These are phyloP conservation scores for Yamadazyma diospyri DNA, from an alignment of 1,139 yeast genomes.

Conservation along the genomic window DNA sequence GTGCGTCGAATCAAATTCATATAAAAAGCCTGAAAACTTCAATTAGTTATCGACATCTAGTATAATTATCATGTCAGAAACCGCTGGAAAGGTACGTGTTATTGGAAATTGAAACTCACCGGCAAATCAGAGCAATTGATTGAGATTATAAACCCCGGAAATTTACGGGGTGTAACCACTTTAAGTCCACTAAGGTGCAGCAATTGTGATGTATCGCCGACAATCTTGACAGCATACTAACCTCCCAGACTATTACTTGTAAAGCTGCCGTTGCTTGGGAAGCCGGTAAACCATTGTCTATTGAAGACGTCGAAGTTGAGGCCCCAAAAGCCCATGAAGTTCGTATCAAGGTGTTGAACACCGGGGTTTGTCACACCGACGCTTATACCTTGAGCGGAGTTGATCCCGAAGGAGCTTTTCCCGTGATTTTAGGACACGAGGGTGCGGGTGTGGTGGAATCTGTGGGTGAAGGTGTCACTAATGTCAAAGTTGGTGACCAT, in stretches of 20 bases:
- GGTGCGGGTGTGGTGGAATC: slow-evolving; percentile 96
- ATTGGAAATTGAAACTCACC: not conserved
- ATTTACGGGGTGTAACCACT: slow-evolving; percentile 1
- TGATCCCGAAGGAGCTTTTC: slow-evolving; percentile 97
- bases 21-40: not conserved
- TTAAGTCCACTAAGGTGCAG: too few relatives aligned
- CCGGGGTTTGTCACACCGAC: slow-evolving; percentile 98
- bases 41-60: not conserved
- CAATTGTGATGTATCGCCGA: not conserved
- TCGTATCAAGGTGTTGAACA: slow-evolving; percentile 78
- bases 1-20: slow-evolving; percentile 4
- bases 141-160: too few relatives aligned
- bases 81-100: slow-evolving; percentile 35
- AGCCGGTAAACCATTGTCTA: slow-evolving; percentile 77
- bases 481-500: slow-evolving; percentile 82
- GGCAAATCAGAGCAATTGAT: slow-evolving; percentile 1
- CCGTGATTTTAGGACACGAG: slow-evolving; percentile 89
- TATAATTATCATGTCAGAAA: slow-evolving; percentile 19
- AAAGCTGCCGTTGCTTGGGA: slow-evolving; percentile 98
- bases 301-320: slow-evolving; percentile 85
- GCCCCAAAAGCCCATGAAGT: slow-evolving; percentile 98
- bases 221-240: slow-evolving; percentile 10
- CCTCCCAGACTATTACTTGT: slow-evolving; percentile 68
- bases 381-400: slow-evolving; percentile 92
- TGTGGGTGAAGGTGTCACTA: slow-evolving; percentile 88